Base-by-base conservation (phyloP, 2,329 filamentous ascomycete genomes). In the Ambrosiella beaveri region DNA sequence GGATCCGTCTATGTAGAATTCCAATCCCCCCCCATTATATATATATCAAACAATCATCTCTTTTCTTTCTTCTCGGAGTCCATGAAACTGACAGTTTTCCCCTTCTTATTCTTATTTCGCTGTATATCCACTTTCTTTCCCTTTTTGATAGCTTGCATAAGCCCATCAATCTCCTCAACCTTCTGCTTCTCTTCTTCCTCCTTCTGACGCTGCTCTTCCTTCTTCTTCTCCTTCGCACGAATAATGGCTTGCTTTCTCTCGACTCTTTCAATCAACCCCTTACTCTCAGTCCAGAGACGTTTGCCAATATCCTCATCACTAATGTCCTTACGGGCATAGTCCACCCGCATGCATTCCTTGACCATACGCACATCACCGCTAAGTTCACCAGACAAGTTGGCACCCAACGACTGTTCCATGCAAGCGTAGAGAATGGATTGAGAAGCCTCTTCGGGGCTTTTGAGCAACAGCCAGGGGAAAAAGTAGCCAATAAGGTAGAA, bases 211-310 rank as follows among this genome's bases (percentile, higher is more conserved):
- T 69, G 65, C 59, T 69, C 66, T 47, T 65, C 59, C 50, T 61
- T 63, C 65, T 69, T 67, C 65, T 72, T 76, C 52, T 69, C 64
- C 27, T 64, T 64, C 1, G 72, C 73, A 54, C 74, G 66, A 64
- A 75, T 78, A 54, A 80, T 71, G 7, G 89, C 89, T 27, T 84
- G 80, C 66, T 85, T 80, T 72, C 87, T 94, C 70, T 97, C 90
- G 12, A 84, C 79, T 64, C 78, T 78, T 68, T 94, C 84, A 58
- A 97, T 84, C 62, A 94, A 79, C 66, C 81, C 81, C 65, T 95
- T 90, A 66, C 86, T 95, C 60, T 86, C 82, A 66, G 94, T 81
- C 91, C 91, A 98, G 13, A 98, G 73, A 68, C 83, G 80, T 76
- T 94, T 89, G 60, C 88, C 89, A 37, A 86, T 71, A 17, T 78